Evolutionary conservation across 306 rosid genomes (phyloP).

Genomic region (Vigna hirtella): DNA sequence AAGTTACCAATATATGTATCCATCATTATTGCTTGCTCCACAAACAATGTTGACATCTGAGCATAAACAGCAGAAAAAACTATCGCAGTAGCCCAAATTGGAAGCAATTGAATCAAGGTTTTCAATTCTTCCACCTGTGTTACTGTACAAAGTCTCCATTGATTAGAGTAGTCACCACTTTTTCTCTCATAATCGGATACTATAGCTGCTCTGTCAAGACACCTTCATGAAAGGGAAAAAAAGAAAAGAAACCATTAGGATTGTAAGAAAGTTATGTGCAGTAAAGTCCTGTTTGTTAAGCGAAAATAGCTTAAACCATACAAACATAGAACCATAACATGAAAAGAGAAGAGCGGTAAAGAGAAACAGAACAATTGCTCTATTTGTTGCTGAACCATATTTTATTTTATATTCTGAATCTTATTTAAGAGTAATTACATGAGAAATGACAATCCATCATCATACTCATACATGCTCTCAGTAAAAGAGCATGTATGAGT

Average conservation of each 20-base stretch:
- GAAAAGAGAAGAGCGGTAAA: neutral
- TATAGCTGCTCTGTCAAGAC: conserved; percentile 86
- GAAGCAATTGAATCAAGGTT: conserved; percentile 84
- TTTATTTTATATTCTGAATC: neutral
- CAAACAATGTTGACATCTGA: conserved; percentile 93
- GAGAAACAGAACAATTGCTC: neutral
- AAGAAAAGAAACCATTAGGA: neutral
- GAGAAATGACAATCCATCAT: neutral
- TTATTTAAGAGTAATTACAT: neutral
- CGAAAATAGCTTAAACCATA: neutral
- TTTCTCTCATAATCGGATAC: conserved; percentile 61
- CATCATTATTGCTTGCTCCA: conserved; percentile 90
- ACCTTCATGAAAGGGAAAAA: conserved; percentile 55
- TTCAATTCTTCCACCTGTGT: conserved; percentile 95
- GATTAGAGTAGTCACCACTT: conserved; percentile 61
- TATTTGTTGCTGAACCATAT: neutral
- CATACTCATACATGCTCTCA: neutral
- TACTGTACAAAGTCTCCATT: conserved; percentile 90
- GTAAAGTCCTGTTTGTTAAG: neutral
- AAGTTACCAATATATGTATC: conserved; percentile 77
- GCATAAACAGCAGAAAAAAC: conserved; percentile 86
- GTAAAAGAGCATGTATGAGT: neutral
- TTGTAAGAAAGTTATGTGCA: conserved; percentile 13
- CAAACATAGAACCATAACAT: no score
- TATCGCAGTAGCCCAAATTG: conserved; percentile 88